Evolutionary conservation across 2,329 filamentous ascomycete genomes (phyloP).

Genomic region (Sporothrix dimorphospora): DNA sequence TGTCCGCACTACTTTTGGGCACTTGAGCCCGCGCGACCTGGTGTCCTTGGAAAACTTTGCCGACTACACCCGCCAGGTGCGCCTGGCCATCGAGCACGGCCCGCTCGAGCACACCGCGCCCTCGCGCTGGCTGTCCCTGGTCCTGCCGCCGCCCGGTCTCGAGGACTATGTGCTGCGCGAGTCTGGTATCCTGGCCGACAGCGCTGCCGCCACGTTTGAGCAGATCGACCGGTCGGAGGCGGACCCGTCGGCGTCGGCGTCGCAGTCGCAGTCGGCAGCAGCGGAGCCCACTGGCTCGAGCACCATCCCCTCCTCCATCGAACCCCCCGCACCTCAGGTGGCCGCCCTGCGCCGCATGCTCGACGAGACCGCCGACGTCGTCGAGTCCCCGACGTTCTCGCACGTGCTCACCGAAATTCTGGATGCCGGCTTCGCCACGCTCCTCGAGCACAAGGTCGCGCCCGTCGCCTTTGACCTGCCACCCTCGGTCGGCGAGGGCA

Average conservation of each 20-base stretch:
- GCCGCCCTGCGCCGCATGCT: conserved; percentile 76
- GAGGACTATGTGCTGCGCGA: conserved; percentile 84
- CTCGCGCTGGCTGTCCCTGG: conserved; percentile 73
- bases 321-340: conserved; percentile 44
- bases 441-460: conserved; percentile 82
- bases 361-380: conserved; percentile 92
- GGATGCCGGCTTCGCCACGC: conserved; percentile 81
- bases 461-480: conserved; percentile 74
- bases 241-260: background rate
- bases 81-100: conserved; percentile 74
- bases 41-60: conserved; percentile 80
- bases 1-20: conserved; percentile 87
- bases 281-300: background rate
- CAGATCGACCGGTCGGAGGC: conserved; percentile 28
- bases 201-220: conserved; percentile 44
- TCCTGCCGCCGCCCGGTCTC: conserved; percentile 77
- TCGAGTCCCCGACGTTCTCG: conserved; percentile 89
- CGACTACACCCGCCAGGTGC: conserved; percentile 78
- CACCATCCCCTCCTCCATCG: background rate
- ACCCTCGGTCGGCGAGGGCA: conserved; percentile 35
- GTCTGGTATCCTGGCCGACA: conserved; percentile 72
- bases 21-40: conserved; percentile 84
- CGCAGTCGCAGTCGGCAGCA: too few species aligned
- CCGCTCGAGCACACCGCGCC: conserved; percentile 29
- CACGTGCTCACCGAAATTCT: conserved; percentile 85